phyloP scores from a whole-genome alignment of 441 rosid species.

The Kokia cookei region DNA sequence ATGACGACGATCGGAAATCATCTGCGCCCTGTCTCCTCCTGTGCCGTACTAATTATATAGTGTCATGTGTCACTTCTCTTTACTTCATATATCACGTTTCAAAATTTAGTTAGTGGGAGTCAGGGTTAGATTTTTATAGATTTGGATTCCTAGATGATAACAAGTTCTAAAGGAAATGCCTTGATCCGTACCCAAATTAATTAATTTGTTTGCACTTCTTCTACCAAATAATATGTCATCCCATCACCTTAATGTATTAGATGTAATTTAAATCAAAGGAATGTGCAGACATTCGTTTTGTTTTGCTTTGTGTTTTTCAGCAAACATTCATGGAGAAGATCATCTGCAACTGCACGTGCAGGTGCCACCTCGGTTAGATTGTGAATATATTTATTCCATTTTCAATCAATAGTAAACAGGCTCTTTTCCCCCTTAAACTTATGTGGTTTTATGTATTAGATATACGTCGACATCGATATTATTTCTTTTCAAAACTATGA shows the following conservation, averaged over 20 bases:
- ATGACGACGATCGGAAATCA: not conserved
- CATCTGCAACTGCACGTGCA: too few species aligned
- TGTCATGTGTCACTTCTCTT: not conserved
- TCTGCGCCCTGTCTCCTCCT: not conserved
- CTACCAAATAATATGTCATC: not conserved
- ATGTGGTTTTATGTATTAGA: too few species aligned
- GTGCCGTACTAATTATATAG: not conserved
- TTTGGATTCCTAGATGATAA: slow-evolving; percentile 7
- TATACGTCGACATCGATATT: too few species aligned
- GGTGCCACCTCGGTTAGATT: not conserved
- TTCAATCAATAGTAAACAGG: too few species aligned
- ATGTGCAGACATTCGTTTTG: not conserved
- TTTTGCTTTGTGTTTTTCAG: not conserved
- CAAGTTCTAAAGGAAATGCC: not conserved
- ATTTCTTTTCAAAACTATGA: too few species aligned
- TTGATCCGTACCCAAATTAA: not conserved
- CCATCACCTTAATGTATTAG: not conserved
- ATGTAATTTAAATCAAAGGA: not conserved
- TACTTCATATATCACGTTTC: not conserved
- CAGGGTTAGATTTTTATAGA: not conserved
- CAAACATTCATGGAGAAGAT: too few species aligned
- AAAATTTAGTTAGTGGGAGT: not conserved
- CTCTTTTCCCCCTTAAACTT: too few species aligned
- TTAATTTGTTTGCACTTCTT: not conserved
- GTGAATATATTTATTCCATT: too few species aligned